Evolutionary conservation across 1,139 yeast genomes (phyloP), one percentile per base, ranked within the genome.

Genomic region (Taphrina populina): DNA sequence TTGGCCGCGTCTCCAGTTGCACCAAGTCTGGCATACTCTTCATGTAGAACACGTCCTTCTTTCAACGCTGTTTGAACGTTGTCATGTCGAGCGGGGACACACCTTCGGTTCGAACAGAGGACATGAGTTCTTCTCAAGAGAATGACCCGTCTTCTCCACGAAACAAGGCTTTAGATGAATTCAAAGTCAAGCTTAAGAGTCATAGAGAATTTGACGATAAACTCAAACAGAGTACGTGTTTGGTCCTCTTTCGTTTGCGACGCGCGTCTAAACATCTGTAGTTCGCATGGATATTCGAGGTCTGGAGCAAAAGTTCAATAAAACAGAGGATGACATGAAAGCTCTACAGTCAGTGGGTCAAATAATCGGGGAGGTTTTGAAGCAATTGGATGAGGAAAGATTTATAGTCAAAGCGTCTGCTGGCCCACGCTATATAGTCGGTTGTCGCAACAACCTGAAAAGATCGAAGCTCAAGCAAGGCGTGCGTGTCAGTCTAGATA

Each of bases 381-480:
- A 94, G 71, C 96, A 90, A 70, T 76, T 94, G 67, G 96, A 90
- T 62, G 96, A 88, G 54, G 98, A 94, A 69, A 77, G 96, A 65
- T 92, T 84, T 69, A 94, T 94, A 63, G 98, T 94, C 49, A 94
- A 94, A 73, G 97, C 98, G 1, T 85, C 95, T 4, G 83, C 92
- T 54, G 99, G 99, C 2, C 99, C 99, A 35, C 80, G 99, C 66
- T 94, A 94, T 69, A 92, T 94, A 65, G 98, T 94, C 56, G 97
- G 97, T 45, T 94, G 96, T 71, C 82, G 98, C 67, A 88, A 88
- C 70, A 86, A 95, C 43, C 88, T 94, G 67, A 86, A 84, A 68
- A 83, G 86, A 66, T 86, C 83, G 44, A 80, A 78, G 60, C 77
- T 94, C 66, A 84, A 87, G 71, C 95, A 90, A 70, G 98, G 98